A percentile compares a stretch with the other conserved stretches of the same genome.
Evolutionary conservation across 441 rosid genomes (phyloP).

Genomic region (Daphne laureola): DNA sequence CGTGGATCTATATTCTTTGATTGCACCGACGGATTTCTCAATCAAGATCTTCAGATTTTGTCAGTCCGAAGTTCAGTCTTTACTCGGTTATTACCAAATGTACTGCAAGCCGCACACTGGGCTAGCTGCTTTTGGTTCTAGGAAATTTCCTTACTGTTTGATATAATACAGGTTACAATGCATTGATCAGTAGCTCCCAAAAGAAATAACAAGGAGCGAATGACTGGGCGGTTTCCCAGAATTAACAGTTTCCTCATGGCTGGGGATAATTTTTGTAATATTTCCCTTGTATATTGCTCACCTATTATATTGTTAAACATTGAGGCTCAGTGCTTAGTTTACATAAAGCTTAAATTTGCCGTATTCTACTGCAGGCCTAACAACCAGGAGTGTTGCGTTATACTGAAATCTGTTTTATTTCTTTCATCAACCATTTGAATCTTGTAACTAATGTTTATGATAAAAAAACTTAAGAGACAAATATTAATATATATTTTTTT

Average conservation of each 20-base stretch:
- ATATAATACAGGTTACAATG: conserved; percentile 15
- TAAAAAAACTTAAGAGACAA: too few species aligned
- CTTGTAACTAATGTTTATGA: too few species aligned
- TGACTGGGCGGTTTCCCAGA: conserved; percentile 14
- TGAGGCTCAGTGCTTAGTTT: too few species aligned
- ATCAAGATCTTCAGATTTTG: conserved; percentile 11
- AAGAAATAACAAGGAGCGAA: conserved; percentile 20
- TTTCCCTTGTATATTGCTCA: not conserved
- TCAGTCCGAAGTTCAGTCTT: conserved; percentile 8
- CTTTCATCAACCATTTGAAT: too few species aligned
- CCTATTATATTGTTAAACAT: not conserved
- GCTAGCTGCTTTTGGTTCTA: conserved; percentile 7
- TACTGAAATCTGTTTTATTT: not conserved
- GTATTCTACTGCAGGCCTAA: not conserved
- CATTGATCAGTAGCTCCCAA: conserved; percentile 23
- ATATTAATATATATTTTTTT: too few species aligned
- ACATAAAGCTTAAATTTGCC: not conserved
- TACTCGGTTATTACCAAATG: not conserved
- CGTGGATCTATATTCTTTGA: conserved; percentile 11
- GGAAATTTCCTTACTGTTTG: conserved; percentile 10
- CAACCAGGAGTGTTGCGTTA: not conserved
- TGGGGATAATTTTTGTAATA: not conserved
- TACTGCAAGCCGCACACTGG: conserved; percentile 9
- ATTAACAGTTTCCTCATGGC: conserved; percentile 10
- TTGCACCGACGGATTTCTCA: conserved; percentile 9